Evolutionary conservation across 306 rosid species (phyloP), one percentile per base, ranked within the genome.

Genomic region (Prinsepia uniflora): DNA sequence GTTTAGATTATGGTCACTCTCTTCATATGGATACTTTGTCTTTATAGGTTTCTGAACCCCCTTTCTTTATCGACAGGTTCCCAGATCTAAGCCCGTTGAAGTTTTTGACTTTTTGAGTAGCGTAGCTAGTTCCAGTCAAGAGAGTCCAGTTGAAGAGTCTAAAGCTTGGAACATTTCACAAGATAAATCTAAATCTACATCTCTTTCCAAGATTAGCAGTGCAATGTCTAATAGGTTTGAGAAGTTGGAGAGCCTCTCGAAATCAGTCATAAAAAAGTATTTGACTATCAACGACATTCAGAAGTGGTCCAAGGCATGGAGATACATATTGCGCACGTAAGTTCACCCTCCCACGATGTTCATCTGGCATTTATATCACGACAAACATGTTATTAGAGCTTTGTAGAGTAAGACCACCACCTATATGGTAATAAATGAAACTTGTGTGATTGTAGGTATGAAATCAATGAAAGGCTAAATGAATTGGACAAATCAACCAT

Each of bases 301-400:
- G 76, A 86, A 79, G 72, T 80, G 88, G 72, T 67, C 84, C 63
- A 17, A 12, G 59, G 39, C 60, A 19, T 80, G 83, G 65, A 86
- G 76, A 76, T 10, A 34, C 72, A 89, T 94, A 74, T 71, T 94
- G 81, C 83, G 81, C 70, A 82, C 77, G 99, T 94, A 84, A 87
- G 97, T 81, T 62, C 20, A 11, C 54, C 30, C 67, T 30, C 52
- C 34, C 8, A n/a, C 10, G 22, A 52, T 7, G 57, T 52, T 52
- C 20, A 14, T 47, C 57, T 15, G 71, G 11, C 71, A 24, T 66
- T 34, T 58, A 11, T 58, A 58, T 58, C 42, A 55, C 14, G 20
- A 8, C 0, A 15, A 3, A 6, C 57, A 8, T n/a, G 57, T n/a
- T 52, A 10, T n/a, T 47, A 47, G n/a, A 52, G 22, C 57, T 15